Conservation (phyloP, 805 yeast species). For the Metschnikowia borealis region DNA sequence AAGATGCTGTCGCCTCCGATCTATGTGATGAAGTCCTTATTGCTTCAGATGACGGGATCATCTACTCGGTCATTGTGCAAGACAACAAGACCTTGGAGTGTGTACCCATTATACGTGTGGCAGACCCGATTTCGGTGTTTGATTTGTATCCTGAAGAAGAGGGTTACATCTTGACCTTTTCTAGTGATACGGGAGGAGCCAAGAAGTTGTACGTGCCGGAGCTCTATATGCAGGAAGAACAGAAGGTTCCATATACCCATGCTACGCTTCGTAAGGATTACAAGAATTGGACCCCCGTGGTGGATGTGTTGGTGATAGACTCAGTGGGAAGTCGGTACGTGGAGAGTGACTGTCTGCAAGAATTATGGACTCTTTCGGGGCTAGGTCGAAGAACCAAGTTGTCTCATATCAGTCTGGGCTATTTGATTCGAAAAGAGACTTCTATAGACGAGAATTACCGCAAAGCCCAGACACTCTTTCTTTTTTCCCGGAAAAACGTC, state of each 20-base stretch:
- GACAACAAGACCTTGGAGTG: constrained; percentile 15
- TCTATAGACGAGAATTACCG: constrained; percentile 28
- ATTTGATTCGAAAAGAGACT: constrained; percentile 23
- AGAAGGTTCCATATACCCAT: constrained; percentile 19
- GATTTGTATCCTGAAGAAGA: not conserved
- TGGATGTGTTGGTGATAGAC: constrained; percentile 38
- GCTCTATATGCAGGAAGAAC: not conserved
- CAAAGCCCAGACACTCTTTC: constrained; percentile 23
- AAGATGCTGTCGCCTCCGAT: not conserved
- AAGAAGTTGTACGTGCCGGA: constrained; percentile 28
- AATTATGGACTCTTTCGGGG: constrained; percentile 43
- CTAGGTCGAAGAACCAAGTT: constrained; percentile 31
- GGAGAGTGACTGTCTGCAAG: constrained; percentile 25
- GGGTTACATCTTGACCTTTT: constrained; percentile 29
- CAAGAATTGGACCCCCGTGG: constrained; percentile 47
- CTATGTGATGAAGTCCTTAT: constrained; percentile 27
- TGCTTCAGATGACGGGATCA: constrained; percentile 32
- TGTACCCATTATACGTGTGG: constrained; percentile 32
- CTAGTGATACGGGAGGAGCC: constrained; percentile 40
- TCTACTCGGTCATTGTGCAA: constrained; percentile 27
- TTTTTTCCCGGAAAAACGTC: constrained; percentile 9
- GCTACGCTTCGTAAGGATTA: constrained; percentile 27
- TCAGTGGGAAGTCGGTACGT: constrained; percentile 19
- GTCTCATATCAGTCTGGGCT: constrained; percentile 32
- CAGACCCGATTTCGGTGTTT: constrained; percentile 34